These are phyloP conservation scores for Xylariaceae sp. DNA, from an alignment of 2,329 filamentous ascomycete species.

Conservation along the genomic window DNA sequence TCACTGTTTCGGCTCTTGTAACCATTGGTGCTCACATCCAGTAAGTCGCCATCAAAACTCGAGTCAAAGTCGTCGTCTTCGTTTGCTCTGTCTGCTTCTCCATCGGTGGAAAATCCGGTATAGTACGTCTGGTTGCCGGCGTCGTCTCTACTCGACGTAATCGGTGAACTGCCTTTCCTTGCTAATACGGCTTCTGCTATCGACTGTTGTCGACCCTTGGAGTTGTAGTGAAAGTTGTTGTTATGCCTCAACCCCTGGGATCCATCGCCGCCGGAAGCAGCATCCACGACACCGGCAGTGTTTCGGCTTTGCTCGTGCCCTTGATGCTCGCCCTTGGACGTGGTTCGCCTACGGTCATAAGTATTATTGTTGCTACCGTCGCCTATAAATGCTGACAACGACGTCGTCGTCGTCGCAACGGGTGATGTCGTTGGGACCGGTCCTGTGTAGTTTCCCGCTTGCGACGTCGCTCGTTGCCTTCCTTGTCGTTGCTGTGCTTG, in stretches of 20 bases:
- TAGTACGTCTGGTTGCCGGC: neutral
- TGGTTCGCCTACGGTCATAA: no score
- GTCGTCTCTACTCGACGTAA: neutral
- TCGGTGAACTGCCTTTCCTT: neutral
- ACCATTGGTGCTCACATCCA: neutral
- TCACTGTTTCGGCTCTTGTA: neutral
- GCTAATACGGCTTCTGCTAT: no score
- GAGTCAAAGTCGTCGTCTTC: neutral
- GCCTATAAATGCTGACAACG: no score
- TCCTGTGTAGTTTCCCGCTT: no score
- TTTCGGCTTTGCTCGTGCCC: conserved; percentile 3
- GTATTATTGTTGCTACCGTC: no score
- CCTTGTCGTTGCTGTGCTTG: no score
- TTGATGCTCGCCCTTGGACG: neutral
- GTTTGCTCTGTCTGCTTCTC: conserved; percentile 2
- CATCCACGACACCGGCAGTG: neutral
- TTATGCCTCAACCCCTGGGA: neutral
- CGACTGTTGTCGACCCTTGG: conserved; percentile 4
- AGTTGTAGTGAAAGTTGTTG: conserved; percentile 14
- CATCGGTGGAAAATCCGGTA: neutral
- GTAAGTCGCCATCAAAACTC: neutral
- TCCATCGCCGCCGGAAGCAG: neutral
- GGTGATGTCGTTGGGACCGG: no score
- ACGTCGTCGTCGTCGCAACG: no score
- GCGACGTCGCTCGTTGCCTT: no score